Evolutionary conservation across 148 eudicot species (phyloP), one percentile per base, ranked within the genome.

Genomic region (Nepenthes mirabilis): DNA sequence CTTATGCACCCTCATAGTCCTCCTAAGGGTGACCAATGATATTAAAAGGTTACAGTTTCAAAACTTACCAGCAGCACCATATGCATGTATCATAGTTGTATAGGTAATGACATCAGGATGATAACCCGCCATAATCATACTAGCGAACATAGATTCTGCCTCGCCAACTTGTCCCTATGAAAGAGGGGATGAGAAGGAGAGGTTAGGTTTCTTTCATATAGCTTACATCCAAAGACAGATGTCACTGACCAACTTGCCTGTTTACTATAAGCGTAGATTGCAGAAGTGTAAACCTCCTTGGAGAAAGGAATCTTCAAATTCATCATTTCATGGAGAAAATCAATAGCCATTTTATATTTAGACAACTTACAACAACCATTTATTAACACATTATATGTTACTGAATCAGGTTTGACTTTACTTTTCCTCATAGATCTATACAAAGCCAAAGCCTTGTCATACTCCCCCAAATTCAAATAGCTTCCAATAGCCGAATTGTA

Each of bases 341-440:
- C 86, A 55, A 83, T 74, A 58, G 98, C 95, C 57, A 82, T 83
- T 64, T 63, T 65, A 69, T 80, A 82, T 72, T 80, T 91, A 43
- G 98, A 85, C 88, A 91, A 68, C 85, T 82, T 88, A 81, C 83
- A 85, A 77, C 83, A 80, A 37, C 95, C 98, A 76, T 80, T 85
- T 63, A 91, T 83, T 63, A 91, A 66, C 61, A 91, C 77, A 78
- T 79, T 91, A 58, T 67, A 91, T 13, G 96, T 91, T 60, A 85
- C 83, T 14, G 90, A 77, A 71, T 91, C 96, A 55, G 88, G 83
- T 74, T 74, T 83, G 51, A 91, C 79, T 57, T 70, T 85, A 74
- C 75, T 88, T 64, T 75, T 61, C 75, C 76, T 77, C 96, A 85
- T 85, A 60, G 70, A 62, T 72, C 72, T 73, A 71, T 82, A 85